A percentile compares a stretch with the other conserved stretches of the same genome.
phyloP scores from a whole-genome alignment of 2,329 filamentous ascomycete genomes.

The Sporothrix mexicana region DNA sequence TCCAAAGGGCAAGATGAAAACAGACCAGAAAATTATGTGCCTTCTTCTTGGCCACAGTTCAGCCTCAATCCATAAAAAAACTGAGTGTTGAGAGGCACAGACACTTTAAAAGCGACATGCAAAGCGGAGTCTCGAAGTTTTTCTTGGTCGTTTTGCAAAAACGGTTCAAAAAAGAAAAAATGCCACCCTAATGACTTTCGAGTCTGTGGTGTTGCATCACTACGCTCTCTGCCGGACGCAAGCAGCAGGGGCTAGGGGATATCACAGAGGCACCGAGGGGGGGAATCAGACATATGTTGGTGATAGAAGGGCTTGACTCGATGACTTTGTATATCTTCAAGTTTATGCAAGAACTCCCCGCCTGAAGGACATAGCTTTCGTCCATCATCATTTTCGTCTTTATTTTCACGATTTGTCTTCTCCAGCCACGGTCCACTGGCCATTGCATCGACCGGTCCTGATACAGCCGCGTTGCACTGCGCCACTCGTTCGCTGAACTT shows the following conservation, averaged over 20 bases:
- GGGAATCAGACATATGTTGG: not conserved
- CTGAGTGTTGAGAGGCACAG: not conserved
- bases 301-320: too few relatives aligned
- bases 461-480: constrained; percentile 16
- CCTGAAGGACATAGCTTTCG: not conserved
- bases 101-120: not conserved
- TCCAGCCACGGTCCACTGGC: not conserved
- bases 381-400: too few relatives aligned
- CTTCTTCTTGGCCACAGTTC: not conserved
- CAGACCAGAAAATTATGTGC: too few relatives aligned
- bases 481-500: not conserved
- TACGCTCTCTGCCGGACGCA: constrained; percentile 4
- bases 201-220: not conserved
- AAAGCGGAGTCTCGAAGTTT: not conserved
- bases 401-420: too few relatives aligned
- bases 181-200: not conserved
- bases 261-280: not conserved
- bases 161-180: not conserved
- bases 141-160: constrained; percentile 7
- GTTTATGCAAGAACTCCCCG: not conserved
- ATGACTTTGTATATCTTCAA: not conserved
- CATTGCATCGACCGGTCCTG: not conserved
- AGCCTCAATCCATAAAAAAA: not conserved
- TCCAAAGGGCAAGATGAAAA: too few relatives aligned
- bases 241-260: constrained; percentile 1